Conservation (phyloP, 2,329 filamentous ascomycete species). For the Blumeria hordei region DNA sequence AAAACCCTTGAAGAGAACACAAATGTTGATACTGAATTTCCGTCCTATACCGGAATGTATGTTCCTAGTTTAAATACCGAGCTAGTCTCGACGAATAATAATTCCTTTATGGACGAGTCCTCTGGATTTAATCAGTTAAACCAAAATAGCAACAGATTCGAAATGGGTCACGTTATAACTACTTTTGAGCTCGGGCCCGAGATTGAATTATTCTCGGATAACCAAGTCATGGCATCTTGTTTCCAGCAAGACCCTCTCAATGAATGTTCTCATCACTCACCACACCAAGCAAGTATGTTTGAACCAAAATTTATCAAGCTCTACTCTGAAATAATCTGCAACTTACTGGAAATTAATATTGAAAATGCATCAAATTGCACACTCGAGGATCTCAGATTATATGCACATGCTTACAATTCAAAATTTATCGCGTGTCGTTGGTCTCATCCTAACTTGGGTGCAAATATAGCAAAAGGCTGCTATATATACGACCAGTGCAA, state of each 20-base stretch:
- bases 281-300: neutral
- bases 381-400: neutral
- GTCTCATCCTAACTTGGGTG: neutral
- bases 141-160: neutral
- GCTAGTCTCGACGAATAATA: neutral
- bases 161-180: neutral
- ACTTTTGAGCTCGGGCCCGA: neutral
- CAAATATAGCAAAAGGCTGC: neutral
- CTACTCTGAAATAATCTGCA: slow-evolving; percentile 1
- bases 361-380: neutral
- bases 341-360: neutral
- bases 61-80: neutral
- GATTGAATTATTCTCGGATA: neutral
- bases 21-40: neutral
- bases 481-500: neutral
- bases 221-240: neutral
- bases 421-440: neutral
- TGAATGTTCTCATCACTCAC: neutral
- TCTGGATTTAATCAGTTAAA: neutral
- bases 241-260: neutral
- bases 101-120: neutral
- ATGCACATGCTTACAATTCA: slow-evolving; percentile 3
- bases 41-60: neutral
- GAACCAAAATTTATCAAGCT: neutral
- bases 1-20: neutral